Base-by-base conservation (phyloP, 1,284 basidiomycete species). In the Amylostereum areolatum region DNA sequence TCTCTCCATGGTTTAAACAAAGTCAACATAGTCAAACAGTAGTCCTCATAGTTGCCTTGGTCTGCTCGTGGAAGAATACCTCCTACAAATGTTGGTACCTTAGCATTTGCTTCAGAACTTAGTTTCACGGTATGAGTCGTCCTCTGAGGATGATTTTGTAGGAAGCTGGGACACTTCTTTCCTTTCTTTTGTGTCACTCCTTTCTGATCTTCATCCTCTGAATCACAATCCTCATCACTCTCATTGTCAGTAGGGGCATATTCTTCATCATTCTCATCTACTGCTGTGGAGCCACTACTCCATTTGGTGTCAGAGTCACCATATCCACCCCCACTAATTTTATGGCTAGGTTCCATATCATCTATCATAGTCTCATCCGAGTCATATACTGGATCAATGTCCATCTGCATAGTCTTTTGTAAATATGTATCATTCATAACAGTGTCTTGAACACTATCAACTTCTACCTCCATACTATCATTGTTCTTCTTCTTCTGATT, bases 11-110 rank as follows among this genome's bases (percentile, higher is more conserved):
- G 37, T 39, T 39, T 39, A 25, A 39, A 39, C 37, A 39, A 25
- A 5, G 37, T 39, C 5, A 39, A n/a, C 37, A 39, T 39, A 39
- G 37, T 39, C 27, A 8, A 10, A 42, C 55, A 58, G 46, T 58
- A 61, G 10, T 58, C 56, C 24, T 59, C 58, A 5, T 49, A 8
- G 42, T 56, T 53, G 8, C 57, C 56, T 46, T 52, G 39, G 43
- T 61, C 57, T 34, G 43, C 43, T 45, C 57, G 29, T 5, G 56
- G 59, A 5, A 57, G 44, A 32, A 46, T 11, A 7, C 48, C 52
- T 29, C 56, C 56, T 8, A 55, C 43, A 50, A 61, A 56, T 43
- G 56, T 51, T 1, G 53, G 49, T 0, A 58, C 50, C 12, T 46
- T 41, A 10, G 39, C 40, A 29, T 49, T 25, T 12, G n/a, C 8